These are phyloP conservation scores for Pinus tabuliformis DNA, from an alignment of 75 land plant species.

Conservation along the genomic window DNA sequence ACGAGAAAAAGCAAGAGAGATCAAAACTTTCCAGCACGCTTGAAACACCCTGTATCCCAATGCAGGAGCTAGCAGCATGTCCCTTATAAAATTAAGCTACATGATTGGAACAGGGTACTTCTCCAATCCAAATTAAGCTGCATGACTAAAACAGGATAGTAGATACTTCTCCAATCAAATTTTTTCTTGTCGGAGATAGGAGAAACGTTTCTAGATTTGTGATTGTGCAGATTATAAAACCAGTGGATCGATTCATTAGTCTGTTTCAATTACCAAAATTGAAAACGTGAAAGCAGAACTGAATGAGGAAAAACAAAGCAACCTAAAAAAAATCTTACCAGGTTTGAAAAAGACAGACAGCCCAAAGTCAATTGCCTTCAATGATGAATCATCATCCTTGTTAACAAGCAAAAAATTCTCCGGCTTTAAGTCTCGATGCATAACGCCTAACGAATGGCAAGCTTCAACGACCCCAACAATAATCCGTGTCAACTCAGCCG, in stretches of 20 bases:
- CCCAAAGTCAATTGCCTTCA: conserved; percentile 87
- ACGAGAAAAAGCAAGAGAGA: not conserved
- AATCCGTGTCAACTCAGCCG: conserved; percentile 71
- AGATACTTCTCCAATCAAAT: not conserved
- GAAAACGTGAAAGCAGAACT: not conserved
- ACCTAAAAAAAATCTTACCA: conserved; percentile 25
- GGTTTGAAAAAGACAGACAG: conserved; percentile 86
- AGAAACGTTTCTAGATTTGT: not conserved
- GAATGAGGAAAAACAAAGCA: not conserved
- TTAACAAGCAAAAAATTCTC: conserved; percentile 80
- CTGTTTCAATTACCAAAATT: not conserved
- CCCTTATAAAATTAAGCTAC: too few species aligned
- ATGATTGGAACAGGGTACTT: too few species aligned
- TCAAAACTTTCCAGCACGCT: not conserved
- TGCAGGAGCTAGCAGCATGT: too few species aligned
- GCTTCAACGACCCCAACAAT: conserved; percentile 84
- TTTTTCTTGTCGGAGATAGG: not conserved
- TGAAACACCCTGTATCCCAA: too few species aligned
- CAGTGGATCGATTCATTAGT: not conserved
- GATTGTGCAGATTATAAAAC: not conserved
- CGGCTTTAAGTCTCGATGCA: conserved; percentile 72
- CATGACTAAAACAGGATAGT: too few species aligned
- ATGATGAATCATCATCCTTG: conserved; percentile 76
- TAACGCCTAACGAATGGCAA: conserved; percentile 77
- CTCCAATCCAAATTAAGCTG: not conserved